Percentiles rank a stretch among this genome's conserved stretches.
Evolutionary conservation across 768 basidiomycete genomes (phyloP).

Genomic region (Cubamyces lactineus): DNA sequence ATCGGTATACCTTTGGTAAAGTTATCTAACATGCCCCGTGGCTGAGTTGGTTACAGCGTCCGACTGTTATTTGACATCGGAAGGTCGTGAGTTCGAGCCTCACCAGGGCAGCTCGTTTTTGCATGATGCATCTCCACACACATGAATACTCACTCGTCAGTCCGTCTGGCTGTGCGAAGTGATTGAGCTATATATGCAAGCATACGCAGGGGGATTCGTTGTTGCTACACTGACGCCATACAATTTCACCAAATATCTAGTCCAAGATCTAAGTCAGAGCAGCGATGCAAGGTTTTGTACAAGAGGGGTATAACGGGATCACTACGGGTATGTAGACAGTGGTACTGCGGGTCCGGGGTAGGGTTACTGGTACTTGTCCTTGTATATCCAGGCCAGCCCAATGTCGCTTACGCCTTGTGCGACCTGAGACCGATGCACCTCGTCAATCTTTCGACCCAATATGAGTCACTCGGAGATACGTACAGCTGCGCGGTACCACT

Average conservation of each 20-base stretch:
- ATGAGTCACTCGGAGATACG: conserved; percentile 30
- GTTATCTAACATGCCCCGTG: conserved; percentile 61
- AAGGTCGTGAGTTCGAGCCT: conserved; percentile 75
- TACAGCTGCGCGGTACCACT: conserved; percentile 89
- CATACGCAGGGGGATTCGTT: no score
- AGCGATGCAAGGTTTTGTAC: no score
- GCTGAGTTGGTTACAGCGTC: conserved; percentile 81
- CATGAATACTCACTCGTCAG: no score
- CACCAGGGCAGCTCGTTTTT: conserved; percentile 41
- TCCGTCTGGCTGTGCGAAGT: no score
- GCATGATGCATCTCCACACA: neutral
- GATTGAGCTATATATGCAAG: no score
- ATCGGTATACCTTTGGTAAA: no score
- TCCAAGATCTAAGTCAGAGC: neutral
- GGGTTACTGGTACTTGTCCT: conserved; percentile 67
- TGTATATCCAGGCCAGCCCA: conserved; percentile 90
- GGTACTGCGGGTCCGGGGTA: neutral
- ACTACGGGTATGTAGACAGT: neutral
- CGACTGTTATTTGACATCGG: conserved; percentile 67
- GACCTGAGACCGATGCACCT: conserved; percentile 39
- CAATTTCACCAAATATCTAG: neutral
- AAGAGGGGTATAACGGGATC: neutral
- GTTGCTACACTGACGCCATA: no score
- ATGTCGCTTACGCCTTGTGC: conserved; percentile 79
- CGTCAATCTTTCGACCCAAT: neutral